Base-by-base conservation (phyloP, 129 eudicot genomes). In the Ambrosia trifida region DNA sequence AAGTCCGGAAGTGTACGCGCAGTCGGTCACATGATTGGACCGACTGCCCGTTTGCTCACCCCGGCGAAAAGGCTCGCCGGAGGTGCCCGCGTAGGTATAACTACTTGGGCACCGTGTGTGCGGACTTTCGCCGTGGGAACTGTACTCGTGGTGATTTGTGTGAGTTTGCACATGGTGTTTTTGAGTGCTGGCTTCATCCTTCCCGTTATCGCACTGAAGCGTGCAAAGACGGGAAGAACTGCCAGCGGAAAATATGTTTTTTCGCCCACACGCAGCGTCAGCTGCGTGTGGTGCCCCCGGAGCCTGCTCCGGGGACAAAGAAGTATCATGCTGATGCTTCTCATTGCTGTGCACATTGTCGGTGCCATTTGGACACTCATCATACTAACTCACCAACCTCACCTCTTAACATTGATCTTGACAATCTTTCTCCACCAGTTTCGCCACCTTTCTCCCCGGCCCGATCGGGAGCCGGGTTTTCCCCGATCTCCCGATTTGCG, bases 391-490 rank as follows among this genome's bases (percentile, higher is more conserved):
- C 78, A 0, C 78, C 78, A 3, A 73, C 78, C 1, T 73, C 78
- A 1, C 49, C 51, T 49, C 36, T 73, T 11, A 63, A 62, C 52
- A 41, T 73, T 35, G 84, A 83, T 5, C 41, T 81, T 51, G 57
- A 78, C 19, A 76, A 47, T 28, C 53, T 78, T 38, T 86, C 92
- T 10, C 87, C 89, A 3, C 90, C 91, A 0, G 43, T 45, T 9
- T 86, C 90, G 1, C 86, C 86, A 0, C 74, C 85, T 5, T 64
- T 74, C 5, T 84, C 89, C 14, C 91, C 94, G 31, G 70, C 78
- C 17, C 3, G 63, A 19, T 62, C 78, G 3, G 77, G 69, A 11
- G 69, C 77, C 2, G 78, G 78, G 63, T 73, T 17, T 28, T 73
- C 78, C 3, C 78, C 78, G 3, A 73, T 73, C 14, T 63, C 70